Percentiles rank a stretch among this genome's conserved stretches.
phyloP scores from a whole-genome alignment of 2,329 filamentous ascomycete genomes.

The Curvularia hawaiiensis region DNA sequence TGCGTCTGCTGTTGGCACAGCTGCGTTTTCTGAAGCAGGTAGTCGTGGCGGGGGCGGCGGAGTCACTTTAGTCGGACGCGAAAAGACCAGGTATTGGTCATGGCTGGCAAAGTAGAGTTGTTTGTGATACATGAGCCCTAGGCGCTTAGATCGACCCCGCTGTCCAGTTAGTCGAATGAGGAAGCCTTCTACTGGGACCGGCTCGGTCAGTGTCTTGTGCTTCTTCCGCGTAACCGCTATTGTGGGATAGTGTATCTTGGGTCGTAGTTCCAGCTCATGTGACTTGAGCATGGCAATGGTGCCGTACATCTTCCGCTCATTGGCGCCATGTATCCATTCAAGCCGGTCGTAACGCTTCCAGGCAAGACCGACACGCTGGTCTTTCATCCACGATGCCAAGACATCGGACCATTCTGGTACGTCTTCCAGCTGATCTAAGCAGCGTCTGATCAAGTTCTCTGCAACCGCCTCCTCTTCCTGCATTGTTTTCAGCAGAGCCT shows the following conservation, averaged over 20 bases:
- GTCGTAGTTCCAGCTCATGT: slow-evolving; percentile 69
- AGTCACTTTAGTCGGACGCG: slow-evolving; percentile 61
- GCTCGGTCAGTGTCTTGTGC: slow-evolving; percentile 58
- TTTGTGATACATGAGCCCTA: slow-evolving; percentile 68
- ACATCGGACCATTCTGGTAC: slow-evolving; percentile 65
- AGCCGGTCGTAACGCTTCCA: slow-evolving; percentile 73
- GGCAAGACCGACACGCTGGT: slow-evolving; percentile 66
- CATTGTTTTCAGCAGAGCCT: slow-evolving; percentile 52
- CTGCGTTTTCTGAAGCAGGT: slow-evolving; percentile 49
- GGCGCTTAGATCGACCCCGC: slow-evolving; percentile 61
- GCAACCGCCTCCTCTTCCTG: slow-evolving; percentile 62
- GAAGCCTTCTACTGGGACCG: slow-evolving; percentile 68
- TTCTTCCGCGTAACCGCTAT: slow-evolving; percentile 49
- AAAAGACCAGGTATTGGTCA: slow-evolving; percentile 67
- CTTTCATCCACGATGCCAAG: slow-evolving; percentile 62
- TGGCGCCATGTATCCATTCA: slow-evolving; percentile 69
- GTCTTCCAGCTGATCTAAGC: slow-evolving; percentile 63
- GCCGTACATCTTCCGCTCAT: slow-evolving; percentile 72
- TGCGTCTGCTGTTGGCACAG: slow-evolving; percentile 59
- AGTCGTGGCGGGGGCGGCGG: slow-evolving; percentile 64
- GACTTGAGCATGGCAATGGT: slow-evolving; percentile 69
- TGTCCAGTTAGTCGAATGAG: slow-evolving; percentile 68
- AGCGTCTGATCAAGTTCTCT: slow-evolving; percentile 60
- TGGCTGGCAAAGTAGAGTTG: slow-evolving; percentile 69
- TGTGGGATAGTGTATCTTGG: slow-evolving; percentile 68